Base-by-base conservation (phyloP, 305 asterid species). In the Fraxinus ornus region DNA sequence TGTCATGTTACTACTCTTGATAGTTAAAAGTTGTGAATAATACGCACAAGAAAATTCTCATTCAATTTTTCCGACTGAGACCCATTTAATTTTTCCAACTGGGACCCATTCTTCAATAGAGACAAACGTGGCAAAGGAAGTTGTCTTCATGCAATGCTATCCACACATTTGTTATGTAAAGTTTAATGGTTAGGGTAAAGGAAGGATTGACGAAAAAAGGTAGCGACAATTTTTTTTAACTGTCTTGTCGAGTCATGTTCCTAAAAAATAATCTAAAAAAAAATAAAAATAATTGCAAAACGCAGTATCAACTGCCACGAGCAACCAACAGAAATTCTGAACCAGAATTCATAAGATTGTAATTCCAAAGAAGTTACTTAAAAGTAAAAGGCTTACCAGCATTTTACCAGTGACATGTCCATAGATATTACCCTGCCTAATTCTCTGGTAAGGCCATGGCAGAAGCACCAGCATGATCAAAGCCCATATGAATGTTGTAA, bases 361-460 rank as follows among this genome's bases (percentile, higher is more conserved):
- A 52, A 52, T 52, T 52, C 62, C 62, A 4, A 17, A 52, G 4
- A 60, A 60, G 70, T 60, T n/a, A 22, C 28, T 6, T 22, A 60
- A 60, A 60, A 60, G 30, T 60, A 7, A 32, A 74, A 7, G 5
- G 57, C 86, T 81, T 80, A 89, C 91, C 90, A 88, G 7, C 86
- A 88, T 74, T 88, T 81, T 85, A 4, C 90, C 92, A 22, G 91
- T 83, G 49, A 88, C 83, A 74, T 88, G 91, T 33, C 91, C 92
- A 73, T 85, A 88, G 78, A 88, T 82, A 68, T 89, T 89, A 55
- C 92, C 90, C 75, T 89, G 89, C 62, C 89, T 86, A 39, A 88
- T 85, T 82, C 92, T 84, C 85, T 84, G 89, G 74, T 87, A 83
- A 19, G 92, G 90, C 89, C 92, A 89, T 12, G 89, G 92, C 13